Conservation (phyloP, 75 land plant species). For the Cryptomeria japonica region DNA sequence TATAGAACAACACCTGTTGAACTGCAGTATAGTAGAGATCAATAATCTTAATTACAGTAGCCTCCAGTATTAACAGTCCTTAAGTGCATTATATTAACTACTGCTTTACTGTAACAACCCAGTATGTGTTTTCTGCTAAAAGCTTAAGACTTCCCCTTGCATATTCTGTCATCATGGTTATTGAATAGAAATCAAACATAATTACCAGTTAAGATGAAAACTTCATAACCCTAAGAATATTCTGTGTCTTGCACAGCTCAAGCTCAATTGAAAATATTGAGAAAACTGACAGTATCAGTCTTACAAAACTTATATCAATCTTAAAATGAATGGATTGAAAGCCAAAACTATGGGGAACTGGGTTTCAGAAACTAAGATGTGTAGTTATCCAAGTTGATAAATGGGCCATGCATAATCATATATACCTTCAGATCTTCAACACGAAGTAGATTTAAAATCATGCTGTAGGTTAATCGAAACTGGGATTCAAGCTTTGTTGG, state of each 20-base stretch:
- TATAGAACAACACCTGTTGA: not conserved
- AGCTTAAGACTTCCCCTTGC: not conserved
- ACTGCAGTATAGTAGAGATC: not conserved
- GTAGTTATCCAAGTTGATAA: not conserved
- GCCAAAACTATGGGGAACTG: not conserved
- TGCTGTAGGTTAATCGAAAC: conserved; percentile 93
- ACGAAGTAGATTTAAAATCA: conserved; percentile 98
- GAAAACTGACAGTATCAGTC: not conserved
- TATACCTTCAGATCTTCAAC: conserved; percentile 96
- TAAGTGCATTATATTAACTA: not conserved
- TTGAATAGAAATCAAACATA: not conserved
- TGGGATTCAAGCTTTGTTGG: conserved; percentile 95
- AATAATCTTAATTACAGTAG: not conserved
- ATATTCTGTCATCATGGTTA: not conserved
- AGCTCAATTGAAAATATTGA: not conserved
- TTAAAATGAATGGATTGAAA: not conserved
- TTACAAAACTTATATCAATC: not conserved
- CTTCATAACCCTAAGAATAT: not conserved
- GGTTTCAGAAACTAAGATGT: not conserved
- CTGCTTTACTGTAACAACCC: not conserved
- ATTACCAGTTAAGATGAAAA: not conserved
- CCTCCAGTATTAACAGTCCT: not conserved
- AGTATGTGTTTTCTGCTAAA: not conserved
- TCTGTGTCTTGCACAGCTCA: not conserved
- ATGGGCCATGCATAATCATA: not conserved